These are phyloP conservation scores for Neurospora sp. DNA, from an alignment of 495 filamentous ascomycete species.

Conservation along the genomic window DNA sequence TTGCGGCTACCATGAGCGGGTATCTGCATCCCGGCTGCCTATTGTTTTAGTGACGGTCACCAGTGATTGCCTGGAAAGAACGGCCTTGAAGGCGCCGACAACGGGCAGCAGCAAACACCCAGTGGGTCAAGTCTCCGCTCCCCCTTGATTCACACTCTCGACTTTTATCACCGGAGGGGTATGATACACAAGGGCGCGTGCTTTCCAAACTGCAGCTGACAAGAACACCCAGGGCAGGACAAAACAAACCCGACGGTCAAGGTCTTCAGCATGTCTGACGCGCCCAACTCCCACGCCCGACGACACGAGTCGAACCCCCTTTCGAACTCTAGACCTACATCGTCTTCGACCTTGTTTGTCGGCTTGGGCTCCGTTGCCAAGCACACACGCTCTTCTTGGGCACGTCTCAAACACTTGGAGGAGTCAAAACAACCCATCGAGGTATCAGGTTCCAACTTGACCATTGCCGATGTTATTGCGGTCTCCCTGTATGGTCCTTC, in stretches of 20 bases:
- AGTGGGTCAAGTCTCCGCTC: background rate
- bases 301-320: too few species aligned
- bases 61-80: background rate
- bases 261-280: background rate
- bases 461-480: conserved; percentile 5
- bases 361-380: too few species aligned
- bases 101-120: background rate
- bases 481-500: conserved; percentile 10
- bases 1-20: background rate
- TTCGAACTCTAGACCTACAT: too few species aligned
- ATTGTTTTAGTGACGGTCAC: background rate
- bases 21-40: background rate
- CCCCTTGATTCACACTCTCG: background rate
- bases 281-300: background rate
- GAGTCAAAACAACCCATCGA: background rate
- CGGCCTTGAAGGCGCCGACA: background rate
- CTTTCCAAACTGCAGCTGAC: background rate
- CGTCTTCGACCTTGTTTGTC: too few species aligned
- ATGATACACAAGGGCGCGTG: background rate
- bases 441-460: conserved; percentile 3
- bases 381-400: too few species aligned
- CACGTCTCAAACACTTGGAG: background rate
- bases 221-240: background rate
- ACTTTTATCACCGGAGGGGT: background rate
- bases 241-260: background rate